Evolutionary conservation across 164 flowering plant species (phyloP), one percentile per base, ranked within the genome.

Genomic region (Stephania japonica): DNA sequence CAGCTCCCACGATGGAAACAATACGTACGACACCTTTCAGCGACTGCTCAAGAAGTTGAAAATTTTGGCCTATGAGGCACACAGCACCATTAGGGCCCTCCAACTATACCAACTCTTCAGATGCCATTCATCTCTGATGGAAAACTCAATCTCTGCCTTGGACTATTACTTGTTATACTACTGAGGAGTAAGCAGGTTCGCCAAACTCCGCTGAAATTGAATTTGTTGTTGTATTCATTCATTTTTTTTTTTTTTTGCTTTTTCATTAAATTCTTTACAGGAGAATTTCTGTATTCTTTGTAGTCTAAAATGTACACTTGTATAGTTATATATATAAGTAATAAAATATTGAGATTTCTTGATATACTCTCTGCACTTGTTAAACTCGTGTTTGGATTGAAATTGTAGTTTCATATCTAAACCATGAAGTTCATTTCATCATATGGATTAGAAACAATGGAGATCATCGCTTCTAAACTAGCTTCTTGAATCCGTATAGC

Each of bases 251-350:
- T 44, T 1, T 32, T 27, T 50, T 18, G 42, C 26, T 1, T 32
- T 32, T 32, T 32, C 38, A 32, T 32, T 32, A 32, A 32, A 61
- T 72, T 73, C 61, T 73, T 49, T 49, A 43, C 12, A 26, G 69
- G 24, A 41, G 9, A 49, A 49, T 49, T 14, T 66, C 53, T 21
- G n/a, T 47, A 73, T 73, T 73, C 75, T 73, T 73, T 73, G 65
- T 67, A 50, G 18, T 50, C 44, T 43, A 50, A 26, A 50, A 53
- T 73, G 63, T 73, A 66, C 43, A 73, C 41, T 67, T 73, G 75
- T 67, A 73, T 25, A 73, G 38, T 67, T 73, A 70, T 67, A 73
- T 73, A 73, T 67, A 73, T 64, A 73, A 38, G 65, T 19, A 73
- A 19, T 50, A 56, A 11, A 11, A 47, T 47, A 47, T 47, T 47